Evolutionary conservation across 2,329 filamentous ascomycete species (phyloP), one percentile per base, ranked within the genome.

Genomic region (Ceratocystis huliohia): DNA sequence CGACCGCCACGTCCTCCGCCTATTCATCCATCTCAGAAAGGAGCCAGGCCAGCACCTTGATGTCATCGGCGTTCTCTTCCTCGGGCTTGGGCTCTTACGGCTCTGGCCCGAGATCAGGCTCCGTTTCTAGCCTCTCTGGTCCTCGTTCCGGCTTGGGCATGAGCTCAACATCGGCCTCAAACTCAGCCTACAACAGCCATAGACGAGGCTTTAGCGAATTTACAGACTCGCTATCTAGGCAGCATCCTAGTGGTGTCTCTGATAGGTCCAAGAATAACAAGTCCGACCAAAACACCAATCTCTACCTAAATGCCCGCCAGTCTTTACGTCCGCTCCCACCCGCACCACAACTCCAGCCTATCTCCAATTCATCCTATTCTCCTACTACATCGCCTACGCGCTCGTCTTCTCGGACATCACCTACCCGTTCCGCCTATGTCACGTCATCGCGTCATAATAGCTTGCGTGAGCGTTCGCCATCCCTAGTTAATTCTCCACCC

Each of bases 151-250:
- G 56, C 56, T 37, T 30, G 5, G 56, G 56, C 22, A 13, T 33
- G 13, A 25, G 53, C 13, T 15, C 30, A 20, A 20, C 15, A 20
- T 91, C 89, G 41, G 84, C 83, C 73, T 79, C 79, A 59, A 83
- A 84, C 74, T 70, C 73, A 20, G 69, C 76, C 68, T 73, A 74
- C 68, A 72, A 76, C 68, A 80, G 81, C 62, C 89, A 93, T 73
- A 88, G 85, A 74, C 84, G 90, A 74, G 88, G 88, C 68, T 82
- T 86, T 74, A 93, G 89, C 76, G 89, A 94, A 78, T 82, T 82
- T 67, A 81, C 81, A 68, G 79, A 80, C 56, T 81, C 85, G 72
- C 74, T 80, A 70, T 75, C 79, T 68, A 76, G 53, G 17, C 61
- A 61, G 5, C 61, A 61, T 22, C 61, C 67, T 6, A 59, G 50